phyloP scores from a whole-genome alignment of 371 early-diverging fungal species.

The Cokeromyces recurvatus region DNA sequence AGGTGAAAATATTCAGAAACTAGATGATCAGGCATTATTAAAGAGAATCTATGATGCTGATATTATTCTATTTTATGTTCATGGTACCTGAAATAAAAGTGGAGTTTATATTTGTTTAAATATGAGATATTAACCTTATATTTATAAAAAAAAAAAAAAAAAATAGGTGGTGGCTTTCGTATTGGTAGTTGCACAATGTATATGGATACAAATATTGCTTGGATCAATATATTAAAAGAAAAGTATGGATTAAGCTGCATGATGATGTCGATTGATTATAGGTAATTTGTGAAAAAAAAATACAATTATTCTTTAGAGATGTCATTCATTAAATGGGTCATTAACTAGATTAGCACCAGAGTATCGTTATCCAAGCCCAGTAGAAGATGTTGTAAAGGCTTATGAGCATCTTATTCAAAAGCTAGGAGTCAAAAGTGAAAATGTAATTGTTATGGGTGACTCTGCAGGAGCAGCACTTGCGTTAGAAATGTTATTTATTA shows the following conservation, averaged over 20 bases:
- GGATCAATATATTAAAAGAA: constrained; percentile 32
- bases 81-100: too few relatives aligned
- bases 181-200: constrained; percentile 47
- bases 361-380: constrained; percentile 40
- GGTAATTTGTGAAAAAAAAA: constrained; percentile 4
- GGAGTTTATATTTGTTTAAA: too few relatives aligned
- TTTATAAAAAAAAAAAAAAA: too few relatives aligned
- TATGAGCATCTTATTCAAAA: constrained; percentile 33
- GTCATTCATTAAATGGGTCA: too few relatives aligned
- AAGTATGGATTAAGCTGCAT: constrained; percentile 33
- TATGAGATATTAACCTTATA: too few relatives aligned
- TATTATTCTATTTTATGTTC: constrained; percentile 42
- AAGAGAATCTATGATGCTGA: constrained; percentile 35
- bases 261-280: constrained; percentile 46
- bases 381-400: constrained; percentile 43
- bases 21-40: constrained; percentile 19
- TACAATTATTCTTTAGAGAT: too few relatives aligned
- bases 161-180: constrained; percentile 47
- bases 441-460: constrained; percentile 37
- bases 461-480: constrained; percentile 37
- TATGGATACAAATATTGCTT: constrained; percentile 41
- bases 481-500: constrained; percentile 45
- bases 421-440: constrained; percentile 22
- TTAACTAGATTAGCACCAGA: constrained; percentile 40
- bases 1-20: constrained; percentile 30